Evolutionary conservation across 139 green algal species (phyloP), one percentile per base, ranked within the genome.

Genomic region (Tetradesmus obliquus): DNA sequence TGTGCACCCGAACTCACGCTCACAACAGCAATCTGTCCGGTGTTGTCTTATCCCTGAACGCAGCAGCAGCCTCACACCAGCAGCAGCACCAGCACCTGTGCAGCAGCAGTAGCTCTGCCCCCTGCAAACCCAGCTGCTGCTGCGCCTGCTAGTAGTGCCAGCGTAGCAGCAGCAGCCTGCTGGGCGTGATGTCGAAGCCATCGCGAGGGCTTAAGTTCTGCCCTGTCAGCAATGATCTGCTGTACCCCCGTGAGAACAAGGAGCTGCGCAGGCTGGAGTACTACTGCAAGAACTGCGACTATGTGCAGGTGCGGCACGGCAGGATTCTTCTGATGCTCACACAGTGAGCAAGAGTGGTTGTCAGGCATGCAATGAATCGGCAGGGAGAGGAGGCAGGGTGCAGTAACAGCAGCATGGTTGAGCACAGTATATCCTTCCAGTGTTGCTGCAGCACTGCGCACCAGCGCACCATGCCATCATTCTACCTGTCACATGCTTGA

Each of bases 221-320:
- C 90, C 97, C 96, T 1, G 97, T 99, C 85, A 97, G 94, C 76
- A 99, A 99, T 91, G 97, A 98, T 87, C 87, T 98, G 79, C 93
- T 98, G 55, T 98, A 98, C 87, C 97, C 97, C 6, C 91, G 94
- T 15, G 96, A 97, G 69, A 97, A 98, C 93, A 96, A 95, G 69
- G 96, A 98, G 86, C 89, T 91, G 51, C 96, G 96, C 55, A 91
- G 94, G 58, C 95, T 99, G 3, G 95, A 98, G 51, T 98, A 97
- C 88, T 94, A 95, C 82, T 99, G 97, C 93, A 96, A 97, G 82
- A 97, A 96, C 87, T 99, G 97, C 89, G 92, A 94, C 55, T 97
- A 99, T 90, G 90, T 96, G 13, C 94, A 98, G 66, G 94, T 97
- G 12, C 1, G 15, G 5, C 15, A 45, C 15, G 5, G 66, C 66